Base-by-base conservation (phyloP, 495 filamentous ascomycete species). In the Neurospora sublineolata region DNA sequence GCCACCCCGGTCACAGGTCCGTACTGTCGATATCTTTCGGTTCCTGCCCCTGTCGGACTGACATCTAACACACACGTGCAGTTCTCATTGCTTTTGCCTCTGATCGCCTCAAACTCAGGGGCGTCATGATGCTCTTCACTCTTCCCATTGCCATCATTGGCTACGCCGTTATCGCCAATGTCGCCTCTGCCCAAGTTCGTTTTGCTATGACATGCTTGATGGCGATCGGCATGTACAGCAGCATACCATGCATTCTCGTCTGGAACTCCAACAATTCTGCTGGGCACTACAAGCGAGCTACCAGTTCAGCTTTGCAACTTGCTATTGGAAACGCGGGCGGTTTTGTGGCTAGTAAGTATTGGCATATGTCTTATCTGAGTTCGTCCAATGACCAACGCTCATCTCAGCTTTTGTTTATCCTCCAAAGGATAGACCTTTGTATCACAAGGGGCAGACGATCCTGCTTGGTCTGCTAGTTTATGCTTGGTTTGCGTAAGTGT, bases 121-220 rank as follows among this genome's bases (percentile, higher is more conserved):
- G 83, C 10, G 33, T 74, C 27, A 70, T 84, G 41, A 82, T 85
- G 78, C 77, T 84, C 37, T 76, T 73, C 74, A 83, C 72, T 41
- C 84, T 78, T 77, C 87, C 81, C 40, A 70, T 83, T 38, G 80
- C 82, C 36, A 89, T 90, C 68, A 82, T 90, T 60, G 91, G 91
- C 4, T 93, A 92, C 30, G 67, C 71, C 4, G 71, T 69, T 33
- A 76, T 74, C 23, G 72, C 75, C 67, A 78, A 78, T 69, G 75
- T 76, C 69, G 44, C 82, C 10, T 84, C 85, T 12, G 83, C 88
- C 4, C 86, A 85, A 14, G 87, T 92, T 10, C 89, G 89, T 70
- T 95, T 93, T 76, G 81, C 88, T 36, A 92, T 92, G 75, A 93
- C 90, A 4, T 91, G 92, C 77, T 85, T 95, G 67, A 90, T 90